These are phyloP conservation scores for Fusarium zealandicum DNA, from an alignment of 2,329 filamentous ascomycete species.

Conservation along the genomic window DNA sequence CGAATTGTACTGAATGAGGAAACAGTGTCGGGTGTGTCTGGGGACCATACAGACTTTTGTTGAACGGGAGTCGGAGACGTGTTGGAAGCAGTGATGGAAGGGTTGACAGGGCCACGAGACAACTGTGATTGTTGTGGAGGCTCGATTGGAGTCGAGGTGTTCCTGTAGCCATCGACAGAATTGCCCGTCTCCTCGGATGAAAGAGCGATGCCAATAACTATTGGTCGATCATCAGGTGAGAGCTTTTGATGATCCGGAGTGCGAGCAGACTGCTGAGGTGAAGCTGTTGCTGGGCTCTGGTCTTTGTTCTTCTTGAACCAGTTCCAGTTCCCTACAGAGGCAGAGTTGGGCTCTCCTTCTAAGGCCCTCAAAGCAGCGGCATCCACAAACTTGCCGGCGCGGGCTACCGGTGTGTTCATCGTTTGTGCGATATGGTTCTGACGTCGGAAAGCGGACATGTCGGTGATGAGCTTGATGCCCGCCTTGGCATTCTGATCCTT, in stretches of 20 bases:
- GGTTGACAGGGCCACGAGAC: conserved; percentile 1
- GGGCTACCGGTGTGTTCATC: conserved; percentile 42
- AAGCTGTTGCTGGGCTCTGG: conserved; percentile 40
- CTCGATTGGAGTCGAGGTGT: conserved; percentile 46
- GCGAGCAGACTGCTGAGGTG: conserved; percentile 40
- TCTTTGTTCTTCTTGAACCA: conserved; percentile 58
- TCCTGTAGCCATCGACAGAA: conserved; percentile 53
- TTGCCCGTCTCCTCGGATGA: conserved; percentile 53
- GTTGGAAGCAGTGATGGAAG: conserved; percentile 10
- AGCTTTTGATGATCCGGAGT: conserved; percentile 54
- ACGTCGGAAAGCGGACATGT: conserved; percentile 64
- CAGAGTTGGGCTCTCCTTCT: conserved; percentile 61
- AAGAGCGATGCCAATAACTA: conserved; percentile 74
- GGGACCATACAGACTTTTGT: conserved; percentile 64
- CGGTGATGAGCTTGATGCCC: conserved; percentile 74
- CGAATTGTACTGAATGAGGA: conserved; percentile 52
- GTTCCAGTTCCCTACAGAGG: conserved; percentile 64
- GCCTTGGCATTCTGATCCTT: conserved; percentile 66
- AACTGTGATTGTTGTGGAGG: conserved; percentile 13
- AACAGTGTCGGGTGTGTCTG: conserved; percentile 63
- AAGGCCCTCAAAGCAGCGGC: conserved; percentile 66
- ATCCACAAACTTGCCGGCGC: conserved; percentile 61
- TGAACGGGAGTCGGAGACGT: conserved; percentile 41
- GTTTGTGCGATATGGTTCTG: conserved; percentile 49
- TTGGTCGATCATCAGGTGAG: conserved; percentile 74